phyloP scores from a whole-genome alignment of 257 asterid species.

The Fraxinus quadrangulata region DNA sequence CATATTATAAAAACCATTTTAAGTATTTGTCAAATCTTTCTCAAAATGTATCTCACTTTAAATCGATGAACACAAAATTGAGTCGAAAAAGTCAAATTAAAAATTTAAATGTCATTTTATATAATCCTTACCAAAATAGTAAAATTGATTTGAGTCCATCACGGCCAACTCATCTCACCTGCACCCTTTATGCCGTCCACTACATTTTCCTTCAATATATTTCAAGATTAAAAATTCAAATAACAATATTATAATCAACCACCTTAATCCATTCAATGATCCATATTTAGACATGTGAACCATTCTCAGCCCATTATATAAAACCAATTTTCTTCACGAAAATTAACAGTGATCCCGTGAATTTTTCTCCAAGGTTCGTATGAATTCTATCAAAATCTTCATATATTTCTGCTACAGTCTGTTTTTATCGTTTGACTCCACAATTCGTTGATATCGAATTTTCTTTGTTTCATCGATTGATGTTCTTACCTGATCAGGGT shows the following conservation, averaged over 20 bases:
- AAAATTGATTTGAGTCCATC: neutral
- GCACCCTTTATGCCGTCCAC: neutral
- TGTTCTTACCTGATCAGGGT: neutral
- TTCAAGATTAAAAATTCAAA: neutral
- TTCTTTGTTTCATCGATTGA: neutral
- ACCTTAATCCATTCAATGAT: neutral
- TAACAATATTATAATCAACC: neutral
- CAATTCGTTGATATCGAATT: neutral
- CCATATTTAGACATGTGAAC: neutral
- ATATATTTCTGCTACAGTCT: neutral
- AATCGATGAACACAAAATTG: no score
- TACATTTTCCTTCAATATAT: neutral
- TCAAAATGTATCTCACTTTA: no score
- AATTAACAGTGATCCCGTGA: neutral
- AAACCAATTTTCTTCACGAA: neutral
- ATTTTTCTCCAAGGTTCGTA: neutral
- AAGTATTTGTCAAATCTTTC: no score
- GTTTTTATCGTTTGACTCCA: neutral
- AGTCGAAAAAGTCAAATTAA: no score
- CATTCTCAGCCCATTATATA: slow-evolving; percentile 5
- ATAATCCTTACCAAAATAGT: neutral
- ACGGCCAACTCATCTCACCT: neutral
- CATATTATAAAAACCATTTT: no score
- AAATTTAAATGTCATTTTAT: no score
- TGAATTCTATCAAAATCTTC: neutral